A percentile compares a stretch with the other conserved stretches of the same genome.
Conservation (phyloP, 257 asterid genomes). For the Dorcoceras hygrometricum region DNA sequence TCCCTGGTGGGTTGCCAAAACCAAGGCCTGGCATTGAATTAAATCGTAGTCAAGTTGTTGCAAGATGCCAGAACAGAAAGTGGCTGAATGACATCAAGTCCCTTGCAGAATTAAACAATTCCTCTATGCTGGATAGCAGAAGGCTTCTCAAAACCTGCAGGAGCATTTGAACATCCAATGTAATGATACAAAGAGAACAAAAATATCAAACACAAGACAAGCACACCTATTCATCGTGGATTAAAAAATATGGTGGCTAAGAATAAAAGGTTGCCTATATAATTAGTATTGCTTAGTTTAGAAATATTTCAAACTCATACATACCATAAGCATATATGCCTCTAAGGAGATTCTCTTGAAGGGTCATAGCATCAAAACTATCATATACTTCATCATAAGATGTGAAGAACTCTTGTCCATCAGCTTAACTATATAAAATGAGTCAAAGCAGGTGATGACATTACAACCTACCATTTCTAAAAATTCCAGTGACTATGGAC, state of each 20-base stretch:
- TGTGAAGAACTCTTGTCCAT: constrained; percentile 52
- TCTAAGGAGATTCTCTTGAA: constrained; percentile 57
- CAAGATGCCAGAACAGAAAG: too few species aligned
- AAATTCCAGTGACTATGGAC: not conserved
- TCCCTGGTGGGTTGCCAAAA: too few species aligned
- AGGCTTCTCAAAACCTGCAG: constrained; percentile 88
- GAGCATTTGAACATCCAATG: not conserved
- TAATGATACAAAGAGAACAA: not conserved
- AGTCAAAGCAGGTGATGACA: not conserved
- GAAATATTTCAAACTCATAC: constrained; percentile 10
- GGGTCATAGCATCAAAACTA: constrained; percentile 54
- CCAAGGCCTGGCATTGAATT: too few species aligned
- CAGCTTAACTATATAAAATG: constrained; percentile 38
- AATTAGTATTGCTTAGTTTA: too few species aligned
- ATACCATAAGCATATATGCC: constrained; percentile 64
- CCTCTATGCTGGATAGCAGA: constrained; percentile 94
- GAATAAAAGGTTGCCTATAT: not conserved
- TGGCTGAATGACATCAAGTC: constrained; percentile 86
- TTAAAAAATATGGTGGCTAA: too few species aligned
- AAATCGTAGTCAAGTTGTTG: too few species aligned
- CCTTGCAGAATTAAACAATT: constrained; percentile 76
- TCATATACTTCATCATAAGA: constrained; percentile 53
- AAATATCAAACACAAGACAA: not conserved
- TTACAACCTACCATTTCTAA: not conserved
- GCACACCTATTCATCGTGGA: not conserved